Evolutionary conservation across 2,329 filamentous ascomycete genomes (phyloP), one percentile per base, ranked within the genome.

Genomic region (Beauveria australis): DNA sequence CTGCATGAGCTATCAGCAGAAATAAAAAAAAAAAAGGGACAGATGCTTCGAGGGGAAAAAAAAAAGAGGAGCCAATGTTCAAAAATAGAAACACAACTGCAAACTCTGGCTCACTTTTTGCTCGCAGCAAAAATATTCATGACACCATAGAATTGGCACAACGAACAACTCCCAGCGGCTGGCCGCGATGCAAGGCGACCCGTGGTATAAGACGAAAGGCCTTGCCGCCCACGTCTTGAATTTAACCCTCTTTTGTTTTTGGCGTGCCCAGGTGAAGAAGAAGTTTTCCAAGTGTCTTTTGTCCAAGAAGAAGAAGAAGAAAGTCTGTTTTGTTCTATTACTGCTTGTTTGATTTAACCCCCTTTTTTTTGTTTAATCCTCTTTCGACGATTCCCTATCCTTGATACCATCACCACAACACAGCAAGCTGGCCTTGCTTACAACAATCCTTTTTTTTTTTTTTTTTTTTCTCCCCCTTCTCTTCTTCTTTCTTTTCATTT

Each of bases 371-470:
- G 65, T 70, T 69, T 66, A 67, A 68, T 66, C 68, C 70, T 63
- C 62, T 61, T 62, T 65, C 12, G 6, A 28, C 37, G 33, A 26
- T 56, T 33, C 33, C 33, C 33, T 57, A 30, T 61, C 64, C 72
- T 73, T 76, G 70, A 51, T 60, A 53, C 63, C 72, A 74, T 76
- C 70, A 76, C 43, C 30, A 41, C 28, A 33, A 33, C 8, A 77
- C 73, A 72, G 79, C 81, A 83, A 84, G 81, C 82, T 71, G 82
- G 82, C 75, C 81, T 85, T 84, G 81, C 80, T 80, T 74, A 33
- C 71, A 26, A 47, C 41, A 18, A 55, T 53, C 37, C 37, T 28
- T 74, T 75, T 74, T 77, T 74, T 82, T 22, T 19, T n/a, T 33
- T 7, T 19, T 78, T 74, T 77, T 76, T 19, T 66, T 49, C 18